Evolutionary conservation across 2,329 filamentous ascomycete species (phyloP), one percentile per base, ranked within the genome.

Genomic region (Alternaria tenuissima): DNA sequence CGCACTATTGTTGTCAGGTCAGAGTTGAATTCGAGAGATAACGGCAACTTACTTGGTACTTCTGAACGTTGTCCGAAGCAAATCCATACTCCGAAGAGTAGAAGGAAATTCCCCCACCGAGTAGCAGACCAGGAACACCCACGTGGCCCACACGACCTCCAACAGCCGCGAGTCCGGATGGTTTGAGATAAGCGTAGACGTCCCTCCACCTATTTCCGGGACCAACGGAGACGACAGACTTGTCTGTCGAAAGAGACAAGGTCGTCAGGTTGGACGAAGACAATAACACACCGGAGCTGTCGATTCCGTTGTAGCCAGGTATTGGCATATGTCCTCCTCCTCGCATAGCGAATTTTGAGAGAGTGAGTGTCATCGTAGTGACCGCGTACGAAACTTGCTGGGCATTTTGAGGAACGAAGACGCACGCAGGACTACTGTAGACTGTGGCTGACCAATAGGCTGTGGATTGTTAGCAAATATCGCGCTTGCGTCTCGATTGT

Each of bases 141-240:
- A 77, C 72, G 47, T 66, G 67, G 14, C 64, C 66, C 11, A 75
- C 59, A 8, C 75, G 62, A 3, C 73, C 74, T 3, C 75, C 75
- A 8, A 75, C 66, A 53, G 70, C 68, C 36, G 66, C 63, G 12
- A 76, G 62, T 1, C 60, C 55, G 4, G 47, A 59, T 11, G 57
- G 53, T 28, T 76, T 63, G 2, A 78, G 58, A 26, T 67, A 64
- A 1, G 62, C 63, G 26, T 68, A 78, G 1, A 77, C 74, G 38
- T 76, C 66, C 8, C 65, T 65, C 75, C 76, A 77, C 43, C 66
- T 59, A 9, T 70, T 65, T 1, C 76, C 76, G 16, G 76, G 65
- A 1, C 74, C 75, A 14, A 77, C 63, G 4, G 59, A 65, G 8
- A 76, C 61, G 2, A 51, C 58, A 1, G 65, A 55, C 44, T 69